Evolutionary conservation across 2,329 filamentous ascomycete genomes (phyloP).

Genomic region (Alternaria arborescens): DNA sequence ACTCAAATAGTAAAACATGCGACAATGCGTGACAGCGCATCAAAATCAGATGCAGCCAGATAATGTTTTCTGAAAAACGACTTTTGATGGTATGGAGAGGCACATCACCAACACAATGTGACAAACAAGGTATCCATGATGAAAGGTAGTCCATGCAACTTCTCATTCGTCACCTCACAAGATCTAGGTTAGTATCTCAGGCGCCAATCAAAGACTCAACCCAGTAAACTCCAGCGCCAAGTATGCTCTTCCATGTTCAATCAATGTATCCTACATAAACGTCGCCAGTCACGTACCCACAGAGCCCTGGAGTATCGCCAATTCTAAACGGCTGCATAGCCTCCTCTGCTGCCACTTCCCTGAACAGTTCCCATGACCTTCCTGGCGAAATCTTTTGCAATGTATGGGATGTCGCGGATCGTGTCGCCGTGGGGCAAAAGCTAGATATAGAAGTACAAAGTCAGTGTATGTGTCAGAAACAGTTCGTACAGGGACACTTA

Average conservation of each 20-base stretch:
- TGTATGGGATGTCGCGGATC: conserved; percentile 89
- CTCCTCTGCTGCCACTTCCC: conserved; percentile 82
- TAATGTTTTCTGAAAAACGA: neutral
- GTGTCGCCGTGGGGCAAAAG: conserved; percentile 78
- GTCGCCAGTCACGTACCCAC: neutral
- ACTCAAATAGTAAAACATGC: no score
- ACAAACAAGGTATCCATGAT: neutral
- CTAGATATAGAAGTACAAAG: conserved; percentile 45
- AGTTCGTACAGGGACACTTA: conserved; percentile 48
- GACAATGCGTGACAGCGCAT: neutral
- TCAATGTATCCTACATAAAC: neutral
- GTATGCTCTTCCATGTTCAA: neutral
- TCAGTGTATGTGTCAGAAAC: no score
- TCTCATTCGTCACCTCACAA: neutral
- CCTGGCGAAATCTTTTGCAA: conserved; percentile 86
- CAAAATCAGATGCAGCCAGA: neutral
- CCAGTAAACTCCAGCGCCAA: neutral
- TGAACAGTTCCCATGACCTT: conserved; percentile 84
- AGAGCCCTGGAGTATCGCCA: neutral
- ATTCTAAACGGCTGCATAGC: conserved; percentile 86
- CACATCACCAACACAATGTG: neutral
- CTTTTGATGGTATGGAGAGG: neutral
- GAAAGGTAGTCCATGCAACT: neutral
- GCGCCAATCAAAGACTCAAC: neutral
- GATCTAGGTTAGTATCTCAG: neutral